Base-by-base conservation (phyloP, 225 moss, liverwort and hornwort genomes). In the Sphagnum tenellum region DNA sequence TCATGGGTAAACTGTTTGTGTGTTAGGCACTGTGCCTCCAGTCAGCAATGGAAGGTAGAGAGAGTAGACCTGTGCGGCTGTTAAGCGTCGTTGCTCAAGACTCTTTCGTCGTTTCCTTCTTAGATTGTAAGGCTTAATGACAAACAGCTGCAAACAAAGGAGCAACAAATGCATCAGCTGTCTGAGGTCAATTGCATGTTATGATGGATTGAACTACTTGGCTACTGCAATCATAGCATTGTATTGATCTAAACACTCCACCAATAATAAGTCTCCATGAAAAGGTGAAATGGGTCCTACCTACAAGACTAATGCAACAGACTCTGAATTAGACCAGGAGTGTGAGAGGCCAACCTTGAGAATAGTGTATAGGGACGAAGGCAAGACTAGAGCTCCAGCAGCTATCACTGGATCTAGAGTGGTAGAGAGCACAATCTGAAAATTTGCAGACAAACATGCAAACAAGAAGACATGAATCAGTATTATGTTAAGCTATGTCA, bases 341-440 rank as follows among this genome's bases (percentile, higher is more conserved):
- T 29, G 29, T 29, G 29, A 29, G 29, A 29, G 29, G 50, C 7
- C 45, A 70, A 89, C 95, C 92, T 98, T 98, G 8, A 93, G 62
- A 44, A 89, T 68, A 10, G 88, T 78, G 69, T 93, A 98, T 12
- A 98, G 62, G 47, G 89, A 81, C 57, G 91, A 82, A 10, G 98
- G 98, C 68, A 98, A 75, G 7, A 93, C 60, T 59, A 98, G 65
- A 63, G 98, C 89, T 61, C 98, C 98, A 48, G 89, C 70, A 56
- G 90, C 93, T 67, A 93, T 78, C 14, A 76, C 78, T 8, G 98
- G 98, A 66, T 82, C 93, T 63, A 91, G 74, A 6, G 90, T 87
- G 67, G 90, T 74, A 71, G 89, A 98, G n/a, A 98, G 86, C 66
- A 91, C 55, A 63, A 98, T 93, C 94, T 94, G 87, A 50, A 65